Evolutionary conservation across 495 filamentous ascomycete genomes (phyloP).

Genomic region (Parathielavia appendiculata): DNA sequence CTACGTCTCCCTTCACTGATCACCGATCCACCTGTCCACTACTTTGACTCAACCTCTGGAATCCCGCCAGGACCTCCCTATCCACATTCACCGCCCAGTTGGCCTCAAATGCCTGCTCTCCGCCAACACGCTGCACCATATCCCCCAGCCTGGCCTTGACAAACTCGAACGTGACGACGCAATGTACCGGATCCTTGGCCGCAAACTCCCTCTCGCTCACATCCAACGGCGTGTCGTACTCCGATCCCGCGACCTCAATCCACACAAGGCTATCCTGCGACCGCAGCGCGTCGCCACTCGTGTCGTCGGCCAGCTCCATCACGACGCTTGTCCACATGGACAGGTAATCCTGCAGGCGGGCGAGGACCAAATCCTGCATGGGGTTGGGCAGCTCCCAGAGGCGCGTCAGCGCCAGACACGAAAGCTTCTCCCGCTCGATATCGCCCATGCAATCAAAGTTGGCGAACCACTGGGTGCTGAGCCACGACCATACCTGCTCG

Average conservation of each 20-base stretch:
- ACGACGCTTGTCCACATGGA: slow-evolving; percentile 51
- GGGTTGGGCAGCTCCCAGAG: slow-evolving; percentile 61
- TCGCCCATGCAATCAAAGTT: slow-evolving; percentile 80
- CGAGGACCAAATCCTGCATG: slow-evolving; percentile 44
- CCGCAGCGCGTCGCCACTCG: slow-evolving; percentile 21
- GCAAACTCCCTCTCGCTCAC: slow-evolving; percentile 47
- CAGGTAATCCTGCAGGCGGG: slow-evolving; percentile 48
- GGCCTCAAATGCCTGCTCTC: slow-evolving; percentile 64
- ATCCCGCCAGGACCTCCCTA: slow-evolving; percentile 65
- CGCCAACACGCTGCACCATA: slow-evolving; percentile 63
- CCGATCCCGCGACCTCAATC: slow-evolving; percentile 60
- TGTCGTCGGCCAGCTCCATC: slow-evolving; percentile 33
- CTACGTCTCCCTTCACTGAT: neutral
- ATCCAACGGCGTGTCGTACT: slow-evolving; percentile 64
- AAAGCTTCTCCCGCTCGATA: slow-evolving; percentile 70
- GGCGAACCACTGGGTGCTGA: slow-evolving; percentile 80
- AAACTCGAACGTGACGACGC: slow-evolving; percentile 63
- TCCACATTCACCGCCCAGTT: slow-evolving; percentile 89
- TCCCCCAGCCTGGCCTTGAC: slow-evolving; percentile 61
- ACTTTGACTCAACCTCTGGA: slow-evolving; percentile 38
- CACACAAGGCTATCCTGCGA: slow-evolving; percentile 52
- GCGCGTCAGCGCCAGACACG: slow-evolving; percentile 73
- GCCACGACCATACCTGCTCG: slow-evolving; percentile 60
- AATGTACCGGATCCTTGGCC: slow-evolving; percentile 63
- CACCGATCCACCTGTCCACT: neutral